Evolutionary conservation across 2,329 filamentous ascomycete genomes (phyloP).

Genomic region (Diaporthe citriasiana): DNA sequence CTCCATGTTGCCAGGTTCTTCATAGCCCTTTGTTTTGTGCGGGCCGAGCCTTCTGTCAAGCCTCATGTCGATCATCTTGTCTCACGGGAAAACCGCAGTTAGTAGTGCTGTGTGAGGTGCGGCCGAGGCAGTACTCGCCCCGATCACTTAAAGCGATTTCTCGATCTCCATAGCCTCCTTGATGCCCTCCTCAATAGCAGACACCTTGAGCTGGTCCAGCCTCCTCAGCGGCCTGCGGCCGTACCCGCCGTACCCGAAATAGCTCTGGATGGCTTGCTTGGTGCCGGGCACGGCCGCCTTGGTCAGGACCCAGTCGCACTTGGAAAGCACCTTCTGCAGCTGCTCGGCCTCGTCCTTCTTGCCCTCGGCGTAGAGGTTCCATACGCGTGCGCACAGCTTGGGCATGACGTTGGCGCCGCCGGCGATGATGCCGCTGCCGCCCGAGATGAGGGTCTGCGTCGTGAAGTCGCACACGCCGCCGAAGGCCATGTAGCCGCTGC

Average conservation of each 20-base stretch:
- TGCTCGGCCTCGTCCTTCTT: slow-evolving; percentile 81
- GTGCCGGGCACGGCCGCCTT: slow-evolving; percentile 89
- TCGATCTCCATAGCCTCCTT: slow-evolving; percentile 77
- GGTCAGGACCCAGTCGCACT: slow-evolving; percentile 86
- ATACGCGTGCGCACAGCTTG: slow-evolving; percentile 83
- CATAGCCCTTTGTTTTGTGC: background rate
- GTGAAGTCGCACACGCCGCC: slow-evolving; percentile 92
- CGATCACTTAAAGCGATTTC: slow-evolving; percentile 62
- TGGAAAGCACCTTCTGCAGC: slow-evolving; percentile 82
- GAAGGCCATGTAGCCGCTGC: slow-evolving; percentile 84
- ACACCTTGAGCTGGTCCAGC: slow-evolving; percentile 69
- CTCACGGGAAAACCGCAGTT: background rate
- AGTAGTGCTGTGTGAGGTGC: background rate
- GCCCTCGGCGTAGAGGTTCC: slow-evolving; percentile 81
- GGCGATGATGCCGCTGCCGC: slow-evolving; percentile 87
- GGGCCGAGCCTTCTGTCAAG: background rate
- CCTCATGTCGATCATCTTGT: background rate
- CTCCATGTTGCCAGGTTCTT: background rate
- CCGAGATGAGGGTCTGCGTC: slow-evolving; percentile 82
- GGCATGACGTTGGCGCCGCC: slow-evolving; percentile 89
- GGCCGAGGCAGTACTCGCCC: slow-evolving; percentile 43
- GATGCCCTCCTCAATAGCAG: slow-evolving; percentile 68
- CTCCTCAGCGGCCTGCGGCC: slow-evolving; percentile 81
- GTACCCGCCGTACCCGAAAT: slow-evolving; percentile 85
- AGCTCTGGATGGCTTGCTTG: slow-evolving; percentile 84